Evolutionary conservation across 2,329 filamentous ascomycete species (phyloP), one percentile per base, ranked within the genome.

Genomic region (Cylindrodendrum hubeiense): DNA sequence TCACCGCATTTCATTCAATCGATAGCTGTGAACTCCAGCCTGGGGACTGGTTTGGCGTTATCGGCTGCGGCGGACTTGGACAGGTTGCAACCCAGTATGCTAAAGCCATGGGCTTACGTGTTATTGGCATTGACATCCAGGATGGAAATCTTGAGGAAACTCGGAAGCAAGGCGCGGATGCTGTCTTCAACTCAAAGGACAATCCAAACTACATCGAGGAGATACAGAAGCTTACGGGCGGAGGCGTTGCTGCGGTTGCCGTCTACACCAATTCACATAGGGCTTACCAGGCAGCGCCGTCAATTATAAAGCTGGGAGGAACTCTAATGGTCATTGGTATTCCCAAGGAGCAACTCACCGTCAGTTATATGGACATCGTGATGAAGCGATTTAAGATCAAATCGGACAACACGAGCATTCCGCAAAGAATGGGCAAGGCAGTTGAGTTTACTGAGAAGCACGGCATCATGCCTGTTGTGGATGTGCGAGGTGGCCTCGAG

Each of bases 71-170:
- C 19, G 82, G 82, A 12, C 75, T 84, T 17, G 83, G 83, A 8
- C 82, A 84, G 68, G 79, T 84, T 57, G 82, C 81, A 4, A 77
- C 82, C 9, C 82, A 84, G 65, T 84, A 78, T 67, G 81, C 82
- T 17, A 83, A 82, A 67, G 83, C 82, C 24, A 82, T 82, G 79
- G 81, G 81, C 13, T 75, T 79, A 59, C 79, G 79, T 58, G 78
- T 80, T 10, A 77, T 84, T 13, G 82, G 78, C 22, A 76, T 85
- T 47, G 83, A 85, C 59, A 79, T 82, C 54, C 82, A 80, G 56
- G 79, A 84, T 60, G 74, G 74, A 4, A 81, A 81, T 55, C 78
- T 83, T 2, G 75, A 77, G 22, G 77, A 80, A 65, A 76, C 78
- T 17, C 80, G 75, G 54, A 76, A 77, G 37, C 76, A 80, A 30